These are phyloP conservation scores for Agaricus blazei DNA, from an alignment of 768 basidiomycete species.

Conservation along the genomic window DNA sequence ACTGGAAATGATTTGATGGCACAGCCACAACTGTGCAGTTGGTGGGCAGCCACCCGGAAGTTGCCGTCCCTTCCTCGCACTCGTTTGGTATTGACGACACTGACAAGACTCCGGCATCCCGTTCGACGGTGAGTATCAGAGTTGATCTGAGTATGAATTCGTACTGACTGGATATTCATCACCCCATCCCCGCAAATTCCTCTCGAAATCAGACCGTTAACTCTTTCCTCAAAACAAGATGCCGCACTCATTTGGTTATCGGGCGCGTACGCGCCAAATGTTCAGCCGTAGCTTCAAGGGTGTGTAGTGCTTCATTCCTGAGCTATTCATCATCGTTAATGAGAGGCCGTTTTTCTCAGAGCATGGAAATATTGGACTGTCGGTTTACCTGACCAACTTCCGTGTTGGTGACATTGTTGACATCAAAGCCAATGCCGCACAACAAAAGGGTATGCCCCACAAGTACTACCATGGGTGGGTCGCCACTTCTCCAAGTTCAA, in stretches of 20 bases:
- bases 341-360: conserved; percentile 40
- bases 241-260: conserved; percentile 99
- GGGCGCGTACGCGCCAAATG: conserved; percentile 99
- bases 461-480: conserved; percentile 96
- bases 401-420: conserved; percentile 98
- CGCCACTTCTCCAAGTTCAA: conserved; percentile 3
- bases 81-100: conserved; percentile 24
- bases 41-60: conserved; percentile 55
- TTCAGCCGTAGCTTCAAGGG: conserved; percentile 99
- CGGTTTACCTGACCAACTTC: conserved; percentile 92
- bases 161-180: not conserved
- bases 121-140: conserved; percentile 1
- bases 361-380: conserved; percentile 84
- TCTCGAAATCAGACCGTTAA: not conserved
- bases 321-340: conserved; percentile 10
- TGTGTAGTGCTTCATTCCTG: conserved; percentile 30
- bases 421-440: conserved; percentile 98
- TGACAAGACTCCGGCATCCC: conserved; percentile 43
- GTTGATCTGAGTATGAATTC: not conserved
- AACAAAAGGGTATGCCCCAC: conserved; percentile 99
- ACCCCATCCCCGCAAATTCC: not conserved
- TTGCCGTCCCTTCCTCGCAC: conserved; percentile 30
- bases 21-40: conserved; percentile 63
- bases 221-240: conserved; percentile 48
- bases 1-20: conserved; percentile 15